Base-by-base conservation (phyloP, 2,329 filamentous ascomycete genomes). In the Coniosporium tulheliwenetii region DNA sequence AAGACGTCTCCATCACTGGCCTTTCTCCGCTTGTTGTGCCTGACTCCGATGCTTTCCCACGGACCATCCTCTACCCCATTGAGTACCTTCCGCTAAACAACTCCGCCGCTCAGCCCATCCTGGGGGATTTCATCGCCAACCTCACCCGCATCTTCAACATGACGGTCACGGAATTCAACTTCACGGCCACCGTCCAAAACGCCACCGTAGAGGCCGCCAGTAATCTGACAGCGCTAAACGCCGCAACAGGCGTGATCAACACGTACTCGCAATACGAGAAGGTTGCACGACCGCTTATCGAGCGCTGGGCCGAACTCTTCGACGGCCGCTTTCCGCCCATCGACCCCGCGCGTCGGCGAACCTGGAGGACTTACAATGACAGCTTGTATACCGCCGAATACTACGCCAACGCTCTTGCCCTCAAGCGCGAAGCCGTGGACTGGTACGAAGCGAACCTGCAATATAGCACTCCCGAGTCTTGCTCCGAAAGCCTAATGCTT, bases 21-120 rank as follows among this genome's bases (percentile, higher is more conserved):
- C 54, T 64, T 10, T 53, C 54, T 5, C 48, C 56, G 1, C 52
- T 65, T 7, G 44, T 47, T 5, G 55, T 59, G 1, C 55, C 59
- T 5, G 56, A 60, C 41, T 56, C 50, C 9, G 44, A 50, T 5
- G 48, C 43, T 0, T 63, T 59, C 38, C 61, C 61, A 5, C 62
- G 61, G 43, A 54, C 56, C 1, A 53, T 64, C 16, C 43, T 63
- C 1, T 64, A 65, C 41, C 59, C 60, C 2, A 52, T 50, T 2
- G 63, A 66, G 37, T 64, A 64, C 40, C 51, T 64, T 0, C 62
- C 62, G 0, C 49, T 64, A 2, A 57, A 50, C 42, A 65, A 63
- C 42, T 56, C 60, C 0, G 58, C 59, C 2, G 59, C 61, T 0
- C 58, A 63, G 32, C 49, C 52, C 1, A 52, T 64, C 8, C 51